A percentile compares a stretch with the other conserved stretches of the same genome.
Evolutionary conservation across 2,329 filamentous ascomycete genomes (phyloP).

Genomic region (Hansfordia pulvinata): DNA sequence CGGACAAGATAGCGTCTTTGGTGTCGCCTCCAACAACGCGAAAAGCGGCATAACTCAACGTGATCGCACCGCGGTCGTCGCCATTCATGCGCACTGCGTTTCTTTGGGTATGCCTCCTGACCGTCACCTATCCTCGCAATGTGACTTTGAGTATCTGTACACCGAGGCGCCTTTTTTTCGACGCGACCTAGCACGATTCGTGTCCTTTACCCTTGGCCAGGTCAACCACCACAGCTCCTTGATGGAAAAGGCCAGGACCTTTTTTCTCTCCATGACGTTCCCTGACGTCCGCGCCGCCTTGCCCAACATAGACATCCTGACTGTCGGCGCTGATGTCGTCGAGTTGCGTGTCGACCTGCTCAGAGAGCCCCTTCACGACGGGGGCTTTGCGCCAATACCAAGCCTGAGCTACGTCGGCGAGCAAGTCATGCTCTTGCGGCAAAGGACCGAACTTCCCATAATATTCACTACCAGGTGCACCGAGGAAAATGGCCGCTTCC

Average conservation of each 20-base stretch:
- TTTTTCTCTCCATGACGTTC: conserved; percentile 80
- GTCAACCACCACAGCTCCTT: conserved; percentile 66
- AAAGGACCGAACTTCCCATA: conserved; percentile 78
- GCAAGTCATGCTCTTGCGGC: conserved; percentile 72
- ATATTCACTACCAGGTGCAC: conserved; percentile 79
- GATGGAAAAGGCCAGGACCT: conserved; percentile 65
- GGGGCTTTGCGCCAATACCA: conserved; percentile 50
- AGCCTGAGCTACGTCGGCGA: conserved; percentile 76
- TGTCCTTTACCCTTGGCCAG: conserved; percentile 69
- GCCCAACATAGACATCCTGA: conserved; percentile 75
- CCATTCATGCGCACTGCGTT: conserved; percentile 67
- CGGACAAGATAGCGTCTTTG: conserved; percentile 53
- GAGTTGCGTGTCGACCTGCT: conserved; percentile 76
- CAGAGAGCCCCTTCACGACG: conserved; percentile 53
- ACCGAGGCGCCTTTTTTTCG: conserved; percentile 58
- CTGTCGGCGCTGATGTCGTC: conserved; percentile 74
- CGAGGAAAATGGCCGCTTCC: conserved; percentile 70
- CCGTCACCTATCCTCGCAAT: conserved; percentile 47
- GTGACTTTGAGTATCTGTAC: conserved; percentile 82
- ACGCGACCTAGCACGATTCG: conserved; percentile 64
- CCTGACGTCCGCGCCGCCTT: conserved; percentile 72
- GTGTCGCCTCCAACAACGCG: conserved; percentile 44
- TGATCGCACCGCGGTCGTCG: conserved; percentile 43
- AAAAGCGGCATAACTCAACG: conserved; percentile 43
- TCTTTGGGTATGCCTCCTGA: conserved; percentile 59